Percentiles rank a stretch among this genome's conserved stretches.
Conservation (phyloP, 306 rosid species). For the Cucurbita argyrosperma region DNA sequence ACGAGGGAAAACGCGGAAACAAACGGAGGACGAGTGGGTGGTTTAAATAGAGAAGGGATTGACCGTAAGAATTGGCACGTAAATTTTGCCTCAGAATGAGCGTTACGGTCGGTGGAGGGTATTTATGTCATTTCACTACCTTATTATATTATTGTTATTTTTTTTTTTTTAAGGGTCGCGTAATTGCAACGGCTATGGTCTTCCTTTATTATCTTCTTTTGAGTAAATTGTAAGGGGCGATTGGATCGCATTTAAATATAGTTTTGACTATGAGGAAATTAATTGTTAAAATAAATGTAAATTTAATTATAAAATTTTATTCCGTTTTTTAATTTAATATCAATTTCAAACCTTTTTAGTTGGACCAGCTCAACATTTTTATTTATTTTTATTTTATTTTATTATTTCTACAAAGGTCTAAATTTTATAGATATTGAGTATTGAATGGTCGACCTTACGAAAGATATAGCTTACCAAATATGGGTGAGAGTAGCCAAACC, state of each 20-base stretch:
- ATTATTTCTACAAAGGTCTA: too few species aligned
- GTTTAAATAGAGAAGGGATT: not conserved
- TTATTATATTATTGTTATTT: not conserved
- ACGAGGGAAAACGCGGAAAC: constrained; percentile 8
- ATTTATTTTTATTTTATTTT: too few species aligned
- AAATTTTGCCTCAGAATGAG: not conserved
- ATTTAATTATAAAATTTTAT: not conserved
- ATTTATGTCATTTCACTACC: not conserved
- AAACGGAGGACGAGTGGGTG: not conserved
- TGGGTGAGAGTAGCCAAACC: too few species aligned
- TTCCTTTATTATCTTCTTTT: not conserved
- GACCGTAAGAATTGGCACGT: not conserved
- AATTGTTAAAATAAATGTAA: not conserved
- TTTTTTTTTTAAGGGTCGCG: not conserved
- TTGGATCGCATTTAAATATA: not conserved
- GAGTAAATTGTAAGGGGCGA: not conserved
- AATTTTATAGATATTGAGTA: too few species aligned
- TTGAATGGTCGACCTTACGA: too few species aligned
- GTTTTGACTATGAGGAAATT: not conserved
- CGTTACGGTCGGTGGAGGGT: constrained; percentile 5
- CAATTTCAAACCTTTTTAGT: too few species aligned
- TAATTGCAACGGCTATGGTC: not conserved
- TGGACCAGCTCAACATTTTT: too few species aligned
- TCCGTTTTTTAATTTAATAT: not conserved
- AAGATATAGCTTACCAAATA: too few species aligned